A percentile compares a stretch with the other conserved stretches of the same genome.
These are phyloP conservation scores for Pulicaria dysenterica DNA, from an alignment of 129 eudicot species.

Conservation along the genomic window DNA sequence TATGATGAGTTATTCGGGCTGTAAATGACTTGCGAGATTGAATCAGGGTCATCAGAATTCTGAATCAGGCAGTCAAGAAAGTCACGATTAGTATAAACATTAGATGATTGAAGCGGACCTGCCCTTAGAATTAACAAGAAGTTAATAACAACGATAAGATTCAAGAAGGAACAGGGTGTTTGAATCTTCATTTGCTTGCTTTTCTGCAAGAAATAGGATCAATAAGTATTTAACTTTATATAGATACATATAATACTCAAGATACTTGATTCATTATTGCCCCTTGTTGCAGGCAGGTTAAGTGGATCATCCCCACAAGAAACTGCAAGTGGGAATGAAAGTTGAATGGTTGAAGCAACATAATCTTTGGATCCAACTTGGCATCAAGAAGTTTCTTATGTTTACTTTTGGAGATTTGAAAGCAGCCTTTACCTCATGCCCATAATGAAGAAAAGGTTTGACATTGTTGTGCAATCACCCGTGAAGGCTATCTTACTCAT, in stretches of 20 bases:
- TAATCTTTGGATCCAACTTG: slow-evolving; percentile 23
- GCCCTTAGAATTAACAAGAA: slow-evolving; percentile 11
- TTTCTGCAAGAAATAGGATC: neutral
- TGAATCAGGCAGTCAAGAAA: slow-evolving; percentile 35
- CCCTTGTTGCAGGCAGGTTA: slow-evolving; percentile 28
- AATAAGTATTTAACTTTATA: neutral
- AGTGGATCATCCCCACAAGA: slow-evolving; percentile 16
- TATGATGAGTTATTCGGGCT: slow-evolving; percentile 46
- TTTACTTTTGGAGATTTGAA: slow-evolving; percentile 8
- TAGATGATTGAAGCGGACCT: neutral
- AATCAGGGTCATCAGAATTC: slow-evolving; percentile 27
- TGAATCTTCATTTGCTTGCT: slow-evolving; percentile 25
- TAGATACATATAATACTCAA: neutral
- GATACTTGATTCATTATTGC: slow-evolving; percentile 15
- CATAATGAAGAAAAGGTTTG: slow-evolving; percentile 12
- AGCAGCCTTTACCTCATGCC: slow-evolving; percentile 28
- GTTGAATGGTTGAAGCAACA: slow-evolving; percentile 24
- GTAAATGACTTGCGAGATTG: slow-evolving; percentile 39
- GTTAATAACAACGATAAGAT: slow-evolving; percentile 11
- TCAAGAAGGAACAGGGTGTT: slow-evolving; percentile 23
- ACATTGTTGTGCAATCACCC: slow-evolving; percentile 24
- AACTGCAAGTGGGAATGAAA: slow-evolving; percentile 18
- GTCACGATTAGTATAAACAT: slow-evolving; percentile 19
- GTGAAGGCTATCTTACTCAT: neutral
- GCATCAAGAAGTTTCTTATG: neutral